Conservation (phyloP, 148 eudicot genomes). For the Tetragonia tetragonoides region DNA sequence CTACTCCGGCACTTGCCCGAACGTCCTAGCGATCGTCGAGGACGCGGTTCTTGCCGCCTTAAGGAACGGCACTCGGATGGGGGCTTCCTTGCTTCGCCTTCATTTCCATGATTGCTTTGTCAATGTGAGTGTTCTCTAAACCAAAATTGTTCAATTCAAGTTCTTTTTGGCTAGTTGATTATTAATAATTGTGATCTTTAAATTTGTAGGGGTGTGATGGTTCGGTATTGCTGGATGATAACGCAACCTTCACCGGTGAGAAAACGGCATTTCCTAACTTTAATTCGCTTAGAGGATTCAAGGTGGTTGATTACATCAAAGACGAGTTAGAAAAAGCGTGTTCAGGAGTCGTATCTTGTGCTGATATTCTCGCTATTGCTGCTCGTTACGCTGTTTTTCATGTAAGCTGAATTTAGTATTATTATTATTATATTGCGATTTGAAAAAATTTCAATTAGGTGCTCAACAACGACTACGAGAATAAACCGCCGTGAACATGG, state of each 20-base stretch:
- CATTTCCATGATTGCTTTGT: conserved; percentile 60
- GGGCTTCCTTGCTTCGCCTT: conserved; percentile 53
- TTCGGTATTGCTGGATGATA: conserved; percentile 44
- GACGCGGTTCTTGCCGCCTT: conserved; percentile 29
- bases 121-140: conserved; percentile 28
- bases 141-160: too few relatives aligned
- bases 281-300: conserved; percentile 51
- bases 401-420: conserved; percentile 21
- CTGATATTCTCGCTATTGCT: conserved; percentile 53
- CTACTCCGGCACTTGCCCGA: conserved; percentile 18
- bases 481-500: too few relatives aligned
- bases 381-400: conserved; percentile 45
- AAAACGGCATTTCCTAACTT: conserved; percentile 43
- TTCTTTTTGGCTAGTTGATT: neutral
- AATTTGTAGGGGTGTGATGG: conserved; percentile 56
- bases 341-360: conserved; percentile 50
- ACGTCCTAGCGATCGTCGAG: conserved; percentile 11
- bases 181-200: neutral
- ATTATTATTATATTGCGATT: too few relatives aligned
- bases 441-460: too few relatives aligned
- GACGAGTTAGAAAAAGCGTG: conserved; percentile 42
- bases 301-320: conserved; percentile 46
- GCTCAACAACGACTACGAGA: too few relatives aligned
- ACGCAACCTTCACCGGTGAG: conserved; percentile 39
- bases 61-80: conserved; percentile 41